phyloP scores from a whole-genome alignment of 768 basidiomycete species.

The Daedaleopsis sinensis region DNA sequence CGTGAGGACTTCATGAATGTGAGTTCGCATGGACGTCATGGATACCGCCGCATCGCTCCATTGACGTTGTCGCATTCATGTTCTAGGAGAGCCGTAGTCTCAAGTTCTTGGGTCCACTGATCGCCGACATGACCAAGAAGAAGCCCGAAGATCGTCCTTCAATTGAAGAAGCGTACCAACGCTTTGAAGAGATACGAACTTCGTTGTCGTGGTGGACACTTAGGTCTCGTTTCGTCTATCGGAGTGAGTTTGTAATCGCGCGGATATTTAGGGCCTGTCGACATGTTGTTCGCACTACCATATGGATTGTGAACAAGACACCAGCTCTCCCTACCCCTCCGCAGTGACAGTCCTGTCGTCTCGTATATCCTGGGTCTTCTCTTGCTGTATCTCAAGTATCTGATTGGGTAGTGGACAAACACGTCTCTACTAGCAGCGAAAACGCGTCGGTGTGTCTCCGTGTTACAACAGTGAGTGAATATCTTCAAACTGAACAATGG shows the following conservation, averaged over 20 bases:
- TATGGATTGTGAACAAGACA: background rate
- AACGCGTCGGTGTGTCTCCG: too few relatives aligned
- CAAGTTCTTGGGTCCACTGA: slow-evolving; percentile 29
- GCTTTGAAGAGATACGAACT: background rate
- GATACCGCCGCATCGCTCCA: too few relatives aligned
- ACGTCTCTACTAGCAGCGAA: too few relatives aligned
- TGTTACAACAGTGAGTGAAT: too few relatives aligned
- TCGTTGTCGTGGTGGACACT: background rate
- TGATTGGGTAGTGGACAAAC: too few relatives aligned
- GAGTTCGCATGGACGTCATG: background rate
- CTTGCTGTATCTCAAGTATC: too few relatives aligned
- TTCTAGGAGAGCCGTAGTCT: slow-evolving; percentile 15
- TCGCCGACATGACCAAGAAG: slow-evolving; percentile 28
- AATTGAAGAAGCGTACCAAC: slow-evolving; percentile 3
- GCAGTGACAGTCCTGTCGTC: too few relatives aligned
- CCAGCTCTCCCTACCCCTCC: background rate
- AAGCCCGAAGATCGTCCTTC: slow-evolving; percentile 32
- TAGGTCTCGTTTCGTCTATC: background rate
- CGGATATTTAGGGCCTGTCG: background rate
- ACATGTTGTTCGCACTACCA: background rate
- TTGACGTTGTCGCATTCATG: too few relatives aligned
- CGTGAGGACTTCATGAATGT: slow-evolving; percentile 18
- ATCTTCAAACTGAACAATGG: too few relatives aligned
- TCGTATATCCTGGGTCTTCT: too few relatives aligned
- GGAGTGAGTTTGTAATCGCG: background rate